phyloP scores from a whole-genome alignment of 345 rosid genomes.

The Salix arbutifolia region DNA sequence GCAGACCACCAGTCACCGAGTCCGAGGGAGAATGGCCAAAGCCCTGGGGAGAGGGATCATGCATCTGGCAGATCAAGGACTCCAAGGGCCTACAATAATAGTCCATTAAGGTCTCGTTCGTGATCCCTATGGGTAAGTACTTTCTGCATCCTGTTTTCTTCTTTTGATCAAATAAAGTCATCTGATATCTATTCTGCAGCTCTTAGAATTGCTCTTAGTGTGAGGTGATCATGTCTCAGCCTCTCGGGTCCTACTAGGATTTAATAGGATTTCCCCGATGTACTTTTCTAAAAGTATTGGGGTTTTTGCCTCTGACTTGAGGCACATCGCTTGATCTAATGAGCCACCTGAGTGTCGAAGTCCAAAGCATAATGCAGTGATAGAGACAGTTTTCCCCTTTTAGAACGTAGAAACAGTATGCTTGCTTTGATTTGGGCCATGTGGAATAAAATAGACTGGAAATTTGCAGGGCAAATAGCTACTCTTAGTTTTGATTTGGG shows the following conservation, averaged over 20 bases:
- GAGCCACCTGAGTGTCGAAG: neutral
- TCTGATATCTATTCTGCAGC: neutral
- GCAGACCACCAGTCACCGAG: slow-evolving; percentile 40
- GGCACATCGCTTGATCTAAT: neutral
- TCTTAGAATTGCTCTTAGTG: neutral
- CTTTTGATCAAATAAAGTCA: neutral
- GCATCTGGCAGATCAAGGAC: slow-evolving; percentile 43
- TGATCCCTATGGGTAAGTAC: slow-evolving; percentile 52
- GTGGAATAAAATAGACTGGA: neutral
- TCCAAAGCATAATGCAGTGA: neutral
- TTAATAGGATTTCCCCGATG: neutral
- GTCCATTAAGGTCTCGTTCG: slow-evolving; percentile 53
- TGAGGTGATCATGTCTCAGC: neutral
- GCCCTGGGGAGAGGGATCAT: slow-evolving; percentile 41
- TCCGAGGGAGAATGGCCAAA: slow-evolving; percentile 44
- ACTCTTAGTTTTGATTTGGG: neutral
- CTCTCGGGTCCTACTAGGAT: neutral
- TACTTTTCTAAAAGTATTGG: neutral
- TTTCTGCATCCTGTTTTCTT: neutral
- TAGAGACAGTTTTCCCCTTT: neutral
- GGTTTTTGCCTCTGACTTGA: neutral
- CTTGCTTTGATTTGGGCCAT: neutral
- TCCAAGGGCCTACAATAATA: slow-evolving; percentile 31
- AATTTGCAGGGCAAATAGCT: neutral
- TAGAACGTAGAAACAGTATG: neutral